Evolutionary conservation across 352 stramenopile genomes (phyloP), one percentile per base, ranked within the genome.

Genomic region (Phytopythium cucurbitacearum): DNA sequence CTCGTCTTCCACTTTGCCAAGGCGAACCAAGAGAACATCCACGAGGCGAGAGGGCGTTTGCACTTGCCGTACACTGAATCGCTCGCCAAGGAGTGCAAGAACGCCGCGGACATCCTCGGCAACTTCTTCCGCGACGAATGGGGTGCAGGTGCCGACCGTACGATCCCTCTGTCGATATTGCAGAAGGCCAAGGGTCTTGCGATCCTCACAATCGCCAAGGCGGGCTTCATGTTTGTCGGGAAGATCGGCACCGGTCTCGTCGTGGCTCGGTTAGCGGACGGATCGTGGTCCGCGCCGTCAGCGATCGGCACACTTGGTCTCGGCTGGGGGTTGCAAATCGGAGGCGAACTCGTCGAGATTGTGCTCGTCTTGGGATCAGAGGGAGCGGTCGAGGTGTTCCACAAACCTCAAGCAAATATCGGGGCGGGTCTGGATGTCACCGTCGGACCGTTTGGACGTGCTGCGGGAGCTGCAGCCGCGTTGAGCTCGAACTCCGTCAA

Each of bases 351-450:
- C 32, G 85, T 90, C 2, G 90, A 98, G 65, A 78, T 97, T 47
- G 76, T 97, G 40, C 96, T 98, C 69, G 79, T 98, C 49, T 60
- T 97, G 6, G 94, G 94, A 60, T 96, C 78, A 1, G 77, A 88
- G 35, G 71, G 71, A 7, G 84, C 91, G 0, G 86, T 98, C 7
- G 56, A 95, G 51, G 71, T 97, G 8, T 91, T 97, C 56, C 69
- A 90, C 67, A 64, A 81, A 66, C 61, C 77, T 56, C 68, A 89
- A 39, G 62, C 97, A 21, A 91, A 96, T 50, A 59, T 98, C 4
- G 91, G 91, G 34, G 88, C 74, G 1, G 89, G 95, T 43, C 59
- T 97, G 35, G 88, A 90, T 46, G 64, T 97, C 13, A 76, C 88
- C 0, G 56, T 97, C 3, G 91, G 91, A 7, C 89, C 89, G 2